Conservation (phyloP, 176 grass and related monocot species). For the Areca catechu region DNA sequence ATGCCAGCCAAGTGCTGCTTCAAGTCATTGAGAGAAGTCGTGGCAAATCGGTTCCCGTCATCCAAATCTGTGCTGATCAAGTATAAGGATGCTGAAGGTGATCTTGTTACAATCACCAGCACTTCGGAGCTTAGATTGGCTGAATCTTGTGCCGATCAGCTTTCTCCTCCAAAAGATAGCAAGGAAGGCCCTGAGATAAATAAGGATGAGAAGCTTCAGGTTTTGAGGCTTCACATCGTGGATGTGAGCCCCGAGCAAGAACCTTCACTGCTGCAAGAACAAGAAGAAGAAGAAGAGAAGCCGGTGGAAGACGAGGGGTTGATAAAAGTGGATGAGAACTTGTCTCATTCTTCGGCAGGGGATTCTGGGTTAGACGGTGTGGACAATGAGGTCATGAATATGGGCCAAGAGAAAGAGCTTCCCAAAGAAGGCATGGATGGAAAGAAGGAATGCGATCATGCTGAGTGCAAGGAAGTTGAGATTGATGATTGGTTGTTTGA, state of each 20-base stretch:
- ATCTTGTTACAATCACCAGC: slow-evolving; percentile 84
- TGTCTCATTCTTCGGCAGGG: slow-evolving; percentile 16
- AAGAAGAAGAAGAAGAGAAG: slow-evolving; percentile 38
- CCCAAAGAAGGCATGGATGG: slow-evolving; percentile 1
- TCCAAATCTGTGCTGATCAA: slow-evolving; percentile 92
- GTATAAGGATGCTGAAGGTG: slow-evolving; percentile 83
- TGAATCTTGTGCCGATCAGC: slow-evolving; percentile 38
- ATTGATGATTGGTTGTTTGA: slow-evolving; percentile 96
- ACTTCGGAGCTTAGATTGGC: slow-evolving; percentile 68
- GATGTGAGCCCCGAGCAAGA: slow-evolving; percentile 84
- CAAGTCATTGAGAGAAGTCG: slow-evolving; percentile 47
- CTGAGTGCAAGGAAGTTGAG: slow-evolving; percentile 94
- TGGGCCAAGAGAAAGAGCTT: slow-evolving; percentile 19
- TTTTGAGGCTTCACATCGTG: slow-evolving; percentile 68
- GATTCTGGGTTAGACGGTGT: slow-evolving; percentile 8
- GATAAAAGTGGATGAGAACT: slow-evolving; percentile 34
- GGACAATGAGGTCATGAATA: slow-evolving; percentile 25
- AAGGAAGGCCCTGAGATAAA: slow-evolving; percentile 23
- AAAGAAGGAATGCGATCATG: slow-evolving; percentile 69
- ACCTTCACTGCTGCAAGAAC: slow-evolving; percentile 22
- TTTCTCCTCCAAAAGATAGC: slow-evolving; percentile 2
- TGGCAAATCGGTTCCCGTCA: slow-evolving; percentile 57
- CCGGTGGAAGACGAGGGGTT: slow-evolving; percentile 45
- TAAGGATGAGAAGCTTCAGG: slow-evolving; percentile 33
- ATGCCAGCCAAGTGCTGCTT: slow-evolving; percentile 71